Conservation (phyloP, 345 rosid genomes). For the Jatropha curcas region DNA sequence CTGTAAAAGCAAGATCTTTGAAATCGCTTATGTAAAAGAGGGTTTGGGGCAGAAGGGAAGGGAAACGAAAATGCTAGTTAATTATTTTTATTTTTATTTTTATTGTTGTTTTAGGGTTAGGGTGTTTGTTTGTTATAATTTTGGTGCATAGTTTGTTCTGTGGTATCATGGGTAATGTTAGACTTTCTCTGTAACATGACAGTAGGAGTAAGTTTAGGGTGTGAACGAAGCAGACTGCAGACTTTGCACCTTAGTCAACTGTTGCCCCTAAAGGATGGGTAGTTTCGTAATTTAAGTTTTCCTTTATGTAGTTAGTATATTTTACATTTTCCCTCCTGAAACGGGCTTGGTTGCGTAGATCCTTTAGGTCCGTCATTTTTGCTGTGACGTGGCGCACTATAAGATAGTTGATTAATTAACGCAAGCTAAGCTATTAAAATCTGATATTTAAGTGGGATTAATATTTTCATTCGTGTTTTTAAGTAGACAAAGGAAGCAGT, state of each 20-base stretch:
- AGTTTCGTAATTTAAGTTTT: slow-evolving; percentile 18
- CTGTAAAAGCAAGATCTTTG: slow-evolving; percentile 83
- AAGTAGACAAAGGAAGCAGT: too few relatives aligned
- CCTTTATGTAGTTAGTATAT: background rate
- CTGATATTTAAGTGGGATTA: too few relatives aligned
- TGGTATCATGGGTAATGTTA: slow-evolving; percentile 27
- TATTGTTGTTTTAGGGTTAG: slow-evolving; percentile 3
- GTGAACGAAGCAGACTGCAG: slow-evolving; percentile 24
- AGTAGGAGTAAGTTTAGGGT: slow-evolving; percentile 28
- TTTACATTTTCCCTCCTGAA: background rate
- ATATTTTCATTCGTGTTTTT: too few relatives aligned
- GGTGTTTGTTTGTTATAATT: slow-evolving; percentile 11
- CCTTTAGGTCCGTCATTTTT: background rate
- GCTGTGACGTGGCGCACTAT: slow-evolving; percentile 11
- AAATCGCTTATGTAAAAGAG: slow-evolving; percentile 74
- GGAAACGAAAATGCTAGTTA: background rate
- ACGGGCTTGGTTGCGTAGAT: slow-evolving; percentile 9
- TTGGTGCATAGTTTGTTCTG: slow-evolving; percentile 15
- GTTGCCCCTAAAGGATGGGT: slow-evolving; percentile 19
- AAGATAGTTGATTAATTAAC: background rate
- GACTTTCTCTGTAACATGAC: slow-evolving; percentile 28
- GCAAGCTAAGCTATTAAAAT: too few relatives aligned
- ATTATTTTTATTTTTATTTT: background rate
- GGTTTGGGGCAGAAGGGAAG: slow-evolving; percentile 8
- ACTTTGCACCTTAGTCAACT: slow-evolving; percentile 24